Evolutionary conservation across 139 green algal species (phyloP).

Genomic region (Closterium sp.): DNA sequence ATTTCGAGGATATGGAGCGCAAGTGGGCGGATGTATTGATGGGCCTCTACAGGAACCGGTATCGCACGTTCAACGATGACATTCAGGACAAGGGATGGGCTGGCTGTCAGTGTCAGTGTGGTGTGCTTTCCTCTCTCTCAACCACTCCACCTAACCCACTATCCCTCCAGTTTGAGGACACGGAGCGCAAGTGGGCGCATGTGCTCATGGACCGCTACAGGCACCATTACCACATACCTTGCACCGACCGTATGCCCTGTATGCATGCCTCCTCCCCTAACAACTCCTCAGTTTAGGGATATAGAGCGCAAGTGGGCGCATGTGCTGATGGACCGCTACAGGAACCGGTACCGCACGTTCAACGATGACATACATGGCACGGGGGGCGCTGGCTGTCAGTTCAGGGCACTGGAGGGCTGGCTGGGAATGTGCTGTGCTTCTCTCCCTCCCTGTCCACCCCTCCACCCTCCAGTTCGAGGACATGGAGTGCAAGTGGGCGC

Average conservation of each 20-base stretch:
- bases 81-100: too few species aligned
- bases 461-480: constrained; percentile 48
- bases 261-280: neutral
- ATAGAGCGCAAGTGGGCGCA: constrained; percentile 61
- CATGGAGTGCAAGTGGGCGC: constrained; percentile 59
- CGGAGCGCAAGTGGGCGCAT: constrained; percentile 60
- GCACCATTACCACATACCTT: constrained; percentile 49
- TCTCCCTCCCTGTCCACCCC: neutral
- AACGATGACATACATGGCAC: constrained; percentile 61
- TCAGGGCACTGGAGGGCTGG: too few species aligned
- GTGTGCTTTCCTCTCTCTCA: too few species aligned
- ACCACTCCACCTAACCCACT: too few species aligned
- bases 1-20: constrained; percentile 57
- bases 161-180: constrained; percentile 59
- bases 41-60: constrained; percentile 55
- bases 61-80: too few species aligned
- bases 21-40: constrained; percentile 65
- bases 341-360: constrained; percentile 65
- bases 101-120: too few species aligned
- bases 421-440: too few species aligned
- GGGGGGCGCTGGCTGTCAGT: too few species aligned
- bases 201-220: constrained; percentile 63
- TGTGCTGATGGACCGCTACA: constrained; percentile 60
- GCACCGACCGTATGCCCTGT: neutral
- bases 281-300: constrained; percentile 49